A percentile compares a stretch with the other conserved stretches of the same genome.
phyloP scores from a whole-genome alignment of 1,284 basidiomycete species.

The Cystobasidium slooffiae region DNA sequence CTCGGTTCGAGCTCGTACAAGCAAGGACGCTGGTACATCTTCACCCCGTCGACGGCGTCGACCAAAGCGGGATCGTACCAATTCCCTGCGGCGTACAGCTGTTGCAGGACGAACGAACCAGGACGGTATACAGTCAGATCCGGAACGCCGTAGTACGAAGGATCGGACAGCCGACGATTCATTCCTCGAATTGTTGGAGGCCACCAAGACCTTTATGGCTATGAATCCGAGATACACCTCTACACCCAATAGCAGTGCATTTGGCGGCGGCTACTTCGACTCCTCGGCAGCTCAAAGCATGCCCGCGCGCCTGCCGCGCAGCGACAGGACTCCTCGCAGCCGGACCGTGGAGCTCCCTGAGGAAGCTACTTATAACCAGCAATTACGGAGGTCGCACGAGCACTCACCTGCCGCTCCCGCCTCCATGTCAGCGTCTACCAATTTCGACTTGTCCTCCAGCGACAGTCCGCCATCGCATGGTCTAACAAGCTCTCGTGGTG shows the following conservation, averaged over 20 bases:
- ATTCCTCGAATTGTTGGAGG: constrained; percentile 24
- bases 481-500: constrained; percentile 16
- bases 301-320: background rate
- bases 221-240: constrained; percentile 10
- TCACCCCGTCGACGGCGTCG: background rate
- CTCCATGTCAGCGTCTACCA: constrained; percentile 24
- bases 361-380: background rate
- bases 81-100: background rate
- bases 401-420: constrained; percentile 12
- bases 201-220: constrained; percentile 20
- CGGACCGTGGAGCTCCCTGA: background rate
- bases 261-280: background rate
- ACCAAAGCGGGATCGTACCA: background rate
- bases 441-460: constrained; percentile 5
- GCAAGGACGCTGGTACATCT: background rate
- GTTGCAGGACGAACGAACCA: background rate
- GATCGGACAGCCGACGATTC: constrained; percentile 4
- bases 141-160: background rate
- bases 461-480: constrained; percentile 23
- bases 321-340: constrained; percentile 1
- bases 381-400: background rate
- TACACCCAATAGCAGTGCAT: background rate
- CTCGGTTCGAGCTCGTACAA: background rate
- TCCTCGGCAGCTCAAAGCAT: background rate
- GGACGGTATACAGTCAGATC: background rate